These are phyloP conservation scores for Anacardium occidentale DNA, from an alignment of 345 rosid species.

Conservation along the genomic window DNA sequence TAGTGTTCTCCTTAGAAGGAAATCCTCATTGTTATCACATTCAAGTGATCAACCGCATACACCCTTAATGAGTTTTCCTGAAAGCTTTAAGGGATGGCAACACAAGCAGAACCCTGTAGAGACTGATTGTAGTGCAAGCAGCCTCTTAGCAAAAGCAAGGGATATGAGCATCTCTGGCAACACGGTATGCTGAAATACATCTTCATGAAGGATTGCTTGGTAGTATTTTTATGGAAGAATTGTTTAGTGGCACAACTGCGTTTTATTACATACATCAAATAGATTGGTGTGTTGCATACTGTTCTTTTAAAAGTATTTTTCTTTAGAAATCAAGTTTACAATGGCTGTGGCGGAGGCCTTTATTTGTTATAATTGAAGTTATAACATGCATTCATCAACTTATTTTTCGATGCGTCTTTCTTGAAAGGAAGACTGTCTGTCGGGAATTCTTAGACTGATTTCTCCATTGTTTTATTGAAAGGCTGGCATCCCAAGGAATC, in stretches of 20 bases:
- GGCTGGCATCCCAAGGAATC: slow-evolving; percentile 47
- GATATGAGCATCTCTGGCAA: slow-evolving; percentile 76
- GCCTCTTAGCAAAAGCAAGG: slow-evolving; percentile 77
- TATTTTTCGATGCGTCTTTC: not conserved
- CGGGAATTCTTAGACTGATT: not conserved
- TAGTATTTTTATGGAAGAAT: not conserved
- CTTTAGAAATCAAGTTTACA: not conserved
- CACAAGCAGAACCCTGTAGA: slow-evolving; percentile 24
- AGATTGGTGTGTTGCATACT: not conserved
- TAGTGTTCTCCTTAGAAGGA: slow-evolving; percentile 35
- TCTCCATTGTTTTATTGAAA: slow-evolving; percentile 19
- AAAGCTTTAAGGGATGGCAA: slow-evolving; percentile 35
- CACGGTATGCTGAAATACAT: slow-evolving; percentile 48
- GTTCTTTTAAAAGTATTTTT: not conserved
- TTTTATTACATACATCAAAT: not conserved
- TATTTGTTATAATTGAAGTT: not conserved
- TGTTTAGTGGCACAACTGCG: not conserved
- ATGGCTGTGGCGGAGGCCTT: not conserved
- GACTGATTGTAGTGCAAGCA: slow-evolving; percentile 30
- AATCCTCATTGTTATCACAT: slow-evolving; percentile 47
- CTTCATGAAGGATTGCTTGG: not conserved
- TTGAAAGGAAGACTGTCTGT: not conserved
- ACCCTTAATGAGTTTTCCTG: slow-evolving; percentile 79
- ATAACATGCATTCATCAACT: not conserved
- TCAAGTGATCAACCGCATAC: slow-evolving; percentile 50